phyloP scores from a whole-genome alignment of 2,329 filamentous ascomycete species.

The Sclerotinia subarctica region DNA sequence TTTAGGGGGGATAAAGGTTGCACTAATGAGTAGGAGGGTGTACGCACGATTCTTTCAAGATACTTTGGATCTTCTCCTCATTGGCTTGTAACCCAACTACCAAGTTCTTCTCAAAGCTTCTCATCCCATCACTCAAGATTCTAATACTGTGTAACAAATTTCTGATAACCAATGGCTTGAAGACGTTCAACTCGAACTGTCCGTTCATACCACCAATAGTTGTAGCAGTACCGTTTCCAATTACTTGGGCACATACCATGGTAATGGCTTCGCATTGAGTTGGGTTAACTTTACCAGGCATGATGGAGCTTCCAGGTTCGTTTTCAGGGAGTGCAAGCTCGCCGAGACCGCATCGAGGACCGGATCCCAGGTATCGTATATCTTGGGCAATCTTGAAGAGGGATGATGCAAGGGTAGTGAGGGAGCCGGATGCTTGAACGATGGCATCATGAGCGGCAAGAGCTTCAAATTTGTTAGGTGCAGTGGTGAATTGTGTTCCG shows the following conservation, averaged over 20 bases:
- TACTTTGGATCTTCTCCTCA: conserved; percentile 82
- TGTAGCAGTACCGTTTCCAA: conserved; percentile 92
- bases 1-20: neutral
- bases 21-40: neutral
- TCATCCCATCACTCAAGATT: conserved; percentile 88
- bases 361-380: conserved; percentile 93
- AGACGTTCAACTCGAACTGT: conserved; percentile 98
- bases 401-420: conserved; percentile 88
- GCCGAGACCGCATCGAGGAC: conserved; percentile 90
- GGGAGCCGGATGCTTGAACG: conserved; percentile 86
- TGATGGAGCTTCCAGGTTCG: conserved; percentile 96
- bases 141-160: conserved; percentile 92
- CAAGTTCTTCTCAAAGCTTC: conserved; percentile 90
- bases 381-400: conserved; percentile 99
- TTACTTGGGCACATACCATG: conserved; percentile 96
- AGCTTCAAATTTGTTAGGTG: conserved; percentile 98
- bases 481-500: conserved; percentile 88
- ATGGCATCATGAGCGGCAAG: conserved; percentile 94
- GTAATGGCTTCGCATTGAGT: conserved; percentile 97
- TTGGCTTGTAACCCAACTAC: conserved; percentile 86
- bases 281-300: conserved; percentile 99
- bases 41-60: conserved; percentile 89
- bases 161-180: conserved; percentile 94
- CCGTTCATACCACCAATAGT: conserved; percentile 96
- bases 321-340: conserved; percentile 95